Base-by-base conservation (phyloP, 2,329 filamentous ascomycete species). In the Exophiala mesophila region DNA sequence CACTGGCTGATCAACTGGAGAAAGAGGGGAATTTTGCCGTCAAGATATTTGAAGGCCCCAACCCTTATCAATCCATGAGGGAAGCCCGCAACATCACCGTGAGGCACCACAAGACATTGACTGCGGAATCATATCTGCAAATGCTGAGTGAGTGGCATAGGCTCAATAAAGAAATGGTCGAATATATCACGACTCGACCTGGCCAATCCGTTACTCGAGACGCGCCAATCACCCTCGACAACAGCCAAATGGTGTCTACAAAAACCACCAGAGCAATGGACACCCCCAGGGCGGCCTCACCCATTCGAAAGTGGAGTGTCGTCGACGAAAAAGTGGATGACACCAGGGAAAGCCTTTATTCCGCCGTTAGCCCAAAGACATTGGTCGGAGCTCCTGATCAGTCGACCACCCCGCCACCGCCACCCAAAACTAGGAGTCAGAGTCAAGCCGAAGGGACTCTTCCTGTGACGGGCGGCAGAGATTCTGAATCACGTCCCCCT, bases 111-210 rank as follows among this genome's bases (percentile, higher is more conserved):
- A 54, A 9, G 52, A 57, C 19, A 48, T 41, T 41, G 69, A 81
- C 57, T 8, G 65, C 62, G 3, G 60, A 67, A 62, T 44, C 71
- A n/a, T 92, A 87, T 54, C 71, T 90, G 19, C 69, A 75, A 32
- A 75, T 77, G 23, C 83, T 88, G 58, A 72, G 73, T 21, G 70
- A 77, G 29, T 95, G 88, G 88, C 86, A 92, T 56, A 72, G 71
- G 47, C 82, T 82, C 57, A 88, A 84, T 15, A 73, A 74, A 42
- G 79, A 89, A 41, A 85, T 96, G 48, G 66, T 79, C 16, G 63
- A 69, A 10, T 77, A 73, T 51, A 73, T 81, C 54, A 77, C 65
- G 36, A 63, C 58, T 2, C 36, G 50, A 5, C 53, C 49, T 13
- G 7, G 17, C 5, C 32, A 43, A 26, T n/a, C 19, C 29, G 35